These are phyloP conservation scores for Aspergillus sclerotialis DNA, from an alignment of 2,329 filamentous ascomycete species.

Conservation along the genomic window DNA sequence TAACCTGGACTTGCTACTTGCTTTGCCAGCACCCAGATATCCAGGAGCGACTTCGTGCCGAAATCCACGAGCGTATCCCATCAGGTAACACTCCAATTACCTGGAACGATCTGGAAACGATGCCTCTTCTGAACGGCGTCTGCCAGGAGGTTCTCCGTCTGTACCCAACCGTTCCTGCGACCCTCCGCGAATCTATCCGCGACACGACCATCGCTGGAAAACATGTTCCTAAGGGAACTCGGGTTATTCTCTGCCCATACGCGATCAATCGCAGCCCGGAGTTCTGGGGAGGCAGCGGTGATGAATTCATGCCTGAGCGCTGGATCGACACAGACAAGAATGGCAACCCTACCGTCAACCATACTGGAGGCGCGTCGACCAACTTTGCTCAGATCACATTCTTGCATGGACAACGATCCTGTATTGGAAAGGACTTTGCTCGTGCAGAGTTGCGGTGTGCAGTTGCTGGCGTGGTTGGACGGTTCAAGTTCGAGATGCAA, in stretches of 20 bases:
- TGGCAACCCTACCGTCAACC: slow-evolving; percentile 42
- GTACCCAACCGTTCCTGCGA: slow-evolving; percentile 34
- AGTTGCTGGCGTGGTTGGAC: slow-evolving; percentile 31
- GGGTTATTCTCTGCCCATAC: slow-evolving; percentile 58
- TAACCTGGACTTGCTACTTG: slow-evolving; percentile 50
- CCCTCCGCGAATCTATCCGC: slow-evolving; percentile 32
- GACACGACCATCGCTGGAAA: slow-evolving; percentile 54
- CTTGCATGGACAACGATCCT: slow-evolving; percentile 30
- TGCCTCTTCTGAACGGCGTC: slow-evolving; percentile 72
- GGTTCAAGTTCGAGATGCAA: slow-evolving; percentile 30
- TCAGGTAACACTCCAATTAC: slow-evolving; percentile 23
- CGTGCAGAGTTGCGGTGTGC: slow-evolving; percentile 33
- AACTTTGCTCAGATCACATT: slow-evolving; percentile 36
- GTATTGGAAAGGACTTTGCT: slow-evolving; percentile 39
- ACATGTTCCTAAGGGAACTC: slow-evolving; percentile 62
- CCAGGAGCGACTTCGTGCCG: slow-evolving; percentile 44
- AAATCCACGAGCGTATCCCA: slow-evolving; percentile 43
- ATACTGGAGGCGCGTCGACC: slow-evolving; percentile 39
- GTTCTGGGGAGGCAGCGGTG: slow-evolving; percentile 70
- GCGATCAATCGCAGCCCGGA: slow-evolving; percentile 63
- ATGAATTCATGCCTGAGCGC: slow-evolving; percentile 67
- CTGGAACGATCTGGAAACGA: slow-evolving; percentile 50
- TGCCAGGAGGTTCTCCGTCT: slow-evolving; percentile 62
- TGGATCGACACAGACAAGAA: slow-evolving; percentile 60
- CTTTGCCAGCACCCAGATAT: slow-evolving; percentile 44